Evolutionary conservation across 352 stramenopile species (phyloP).

Genomic region (Pythium dissotocum): DNA sequence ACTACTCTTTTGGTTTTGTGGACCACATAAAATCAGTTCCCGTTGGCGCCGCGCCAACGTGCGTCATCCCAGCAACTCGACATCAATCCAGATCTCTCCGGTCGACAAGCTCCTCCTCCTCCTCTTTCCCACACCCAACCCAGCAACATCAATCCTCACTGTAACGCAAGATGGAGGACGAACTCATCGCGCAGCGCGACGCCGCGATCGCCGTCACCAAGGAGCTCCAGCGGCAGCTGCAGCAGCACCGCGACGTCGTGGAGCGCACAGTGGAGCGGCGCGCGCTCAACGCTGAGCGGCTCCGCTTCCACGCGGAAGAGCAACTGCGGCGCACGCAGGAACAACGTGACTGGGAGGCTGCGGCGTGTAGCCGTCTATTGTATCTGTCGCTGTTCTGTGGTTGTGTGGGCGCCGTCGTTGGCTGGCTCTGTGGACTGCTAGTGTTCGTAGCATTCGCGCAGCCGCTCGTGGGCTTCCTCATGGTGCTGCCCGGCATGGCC

Average conservation of each 20-base stretch:
- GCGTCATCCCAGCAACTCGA: conserved; percentile 19
- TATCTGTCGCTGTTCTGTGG: conserved; percentile 56
- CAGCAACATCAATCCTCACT: background rate
- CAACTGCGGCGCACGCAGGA: conserved; percentile 45
- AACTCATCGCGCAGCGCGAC: conserved; percentile 72
- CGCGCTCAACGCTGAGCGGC: conserved; percentile 65
- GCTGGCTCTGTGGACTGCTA: conserved; percentile 51
- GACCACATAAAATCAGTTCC: background rate
- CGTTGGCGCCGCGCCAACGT: background rate
- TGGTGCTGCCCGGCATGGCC: conserved; percentile 67
- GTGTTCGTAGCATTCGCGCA: conserved; percentile 51
- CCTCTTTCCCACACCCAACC: background rate
- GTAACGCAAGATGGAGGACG: conserved; percentile 51
- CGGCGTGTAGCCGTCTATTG: conserved; percentile 47
- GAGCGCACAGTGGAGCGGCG: conserved; percentile 64
- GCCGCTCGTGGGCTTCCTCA: conserved; percentile 62
- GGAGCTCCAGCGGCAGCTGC: conserved; percentile 68
- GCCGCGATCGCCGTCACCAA: conserved; percentile 74
- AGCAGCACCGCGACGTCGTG: conserved; percentile 45
- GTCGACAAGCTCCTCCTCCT: background rate
- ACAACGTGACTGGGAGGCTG: conserved; percentile 53
- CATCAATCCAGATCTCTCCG: background rate
- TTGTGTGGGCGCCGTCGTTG: conserved; percentile 47
- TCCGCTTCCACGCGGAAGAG: conserved; percentile 66
- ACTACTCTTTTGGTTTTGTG: background rate